Evolutionary conservation across 1,139 yeast genomes (phyloP).

Genomic region (Saccharomycopsis phalli): DNA sequence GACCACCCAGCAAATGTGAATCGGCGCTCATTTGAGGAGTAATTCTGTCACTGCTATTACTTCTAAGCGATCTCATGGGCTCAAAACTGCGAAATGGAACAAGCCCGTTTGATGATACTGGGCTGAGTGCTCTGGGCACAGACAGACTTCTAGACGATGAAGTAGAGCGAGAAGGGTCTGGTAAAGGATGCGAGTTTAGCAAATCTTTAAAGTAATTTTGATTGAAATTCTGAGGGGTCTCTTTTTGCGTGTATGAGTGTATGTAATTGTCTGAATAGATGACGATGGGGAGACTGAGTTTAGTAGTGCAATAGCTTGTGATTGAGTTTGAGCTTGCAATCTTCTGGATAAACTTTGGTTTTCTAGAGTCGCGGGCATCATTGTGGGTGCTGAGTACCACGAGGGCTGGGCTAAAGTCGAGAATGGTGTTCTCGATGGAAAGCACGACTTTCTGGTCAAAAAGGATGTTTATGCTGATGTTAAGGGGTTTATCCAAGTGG

Average conservation of each 20-base stretch:
- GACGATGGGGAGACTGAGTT: slow-evolving; percentile 15
- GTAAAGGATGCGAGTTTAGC: background rate
- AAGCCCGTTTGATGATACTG: slow-evolving; percentile 1
- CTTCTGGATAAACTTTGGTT: slow-evolving; percentile 3
- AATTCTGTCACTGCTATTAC: background rate
- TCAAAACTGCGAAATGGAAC: slow-evolving; percentile 2
- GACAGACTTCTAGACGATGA: background rate
- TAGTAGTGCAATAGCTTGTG: slow-evolving; percentile 14
- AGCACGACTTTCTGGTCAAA: slow-evolving; percentile 16
- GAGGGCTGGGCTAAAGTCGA: slow-evolving; percentile 14
- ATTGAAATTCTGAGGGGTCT: background rate
- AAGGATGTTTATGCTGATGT: slow-evolving; percentile 12
- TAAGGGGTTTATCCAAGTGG: slow-evolving; percentile 4
- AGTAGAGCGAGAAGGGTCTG: background rate
- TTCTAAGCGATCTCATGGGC: background rate
- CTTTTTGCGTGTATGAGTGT: background rate
- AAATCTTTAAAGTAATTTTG: slow-evolving; percentile 2
- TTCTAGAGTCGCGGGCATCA: slow-evolving; percentile 3
- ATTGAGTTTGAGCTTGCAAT: slow-evolving; percentile 5
- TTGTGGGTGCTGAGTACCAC: slow-evolving; percentile 11
- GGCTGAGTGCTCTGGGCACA: background rate
- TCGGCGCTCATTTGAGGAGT: slow-evolving; percentile 2
- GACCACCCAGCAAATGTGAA: background rate
- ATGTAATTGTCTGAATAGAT: slow-evolving; percentile 8
- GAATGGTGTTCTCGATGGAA: slow-evolving; percentile 10